phyloP scores from a whole-genome alignment of 108 stramenopile species.

The Cyclotella cryptica region DNA sequence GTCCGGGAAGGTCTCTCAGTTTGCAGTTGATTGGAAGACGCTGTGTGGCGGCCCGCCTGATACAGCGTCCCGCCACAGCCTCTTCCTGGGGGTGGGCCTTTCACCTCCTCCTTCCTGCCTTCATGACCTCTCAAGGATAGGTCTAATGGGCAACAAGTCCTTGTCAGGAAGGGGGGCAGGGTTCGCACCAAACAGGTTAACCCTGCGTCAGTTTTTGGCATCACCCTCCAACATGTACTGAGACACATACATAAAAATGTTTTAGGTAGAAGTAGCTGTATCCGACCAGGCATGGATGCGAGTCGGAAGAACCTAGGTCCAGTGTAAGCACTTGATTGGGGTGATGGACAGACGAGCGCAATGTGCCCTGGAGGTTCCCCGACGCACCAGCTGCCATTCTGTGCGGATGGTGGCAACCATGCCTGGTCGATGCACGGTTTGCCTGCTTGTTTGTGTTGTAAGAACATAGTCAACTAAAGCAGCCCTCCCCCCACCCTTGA shows the following conservation, averaged over 20 bases:
- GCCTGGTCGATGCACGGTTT: too few relatives aligned
- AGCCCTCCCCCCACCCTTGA: too few relatives aligned
- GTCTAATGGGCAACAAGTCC: background rate
- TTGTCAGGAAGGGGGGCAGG: background rate
- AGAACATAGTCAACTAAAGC: too few relatives aligned
- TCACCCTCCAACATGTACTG: background rate
- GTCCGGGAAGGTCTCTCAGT: too few relatives aligned
- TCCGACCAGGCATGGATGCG: background rate
- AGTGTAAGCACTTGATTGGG: slow-evolving; percentile 12
- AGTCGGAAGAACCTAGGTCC: slow-evolving; percentile 13
- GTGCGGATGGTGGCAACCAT: too few relatives aligned
- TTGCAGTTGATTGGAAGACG: background rate
- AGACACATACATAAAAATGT: too few relatives aligned
- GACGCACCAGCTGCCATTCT: too few relatives aligned
- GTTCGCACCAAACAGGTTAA: background rate
- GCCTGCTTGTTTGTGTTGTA: too few relatives aligned
- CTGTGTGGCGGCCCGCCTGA: slow-evolving; percentile 8
- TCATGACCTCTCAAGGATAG: background rate
- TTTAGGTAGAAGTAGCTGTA: too few relatives aligned
- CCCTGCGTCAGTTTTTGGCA: slow-evolving; percentile 12
- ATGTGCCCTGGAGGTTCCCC: too few relatives aligned
- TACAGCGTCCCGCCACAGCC: slow-evolving; percentile 7
- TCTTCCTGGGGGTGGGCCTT: background rate
- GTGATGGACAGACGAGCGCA: too few relatives aligned
- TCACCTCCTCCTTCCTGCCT: background rate